Base-by-base conservation (phyloP, 345 rosid genomes). In the Kernera saxatilis region DNA sequence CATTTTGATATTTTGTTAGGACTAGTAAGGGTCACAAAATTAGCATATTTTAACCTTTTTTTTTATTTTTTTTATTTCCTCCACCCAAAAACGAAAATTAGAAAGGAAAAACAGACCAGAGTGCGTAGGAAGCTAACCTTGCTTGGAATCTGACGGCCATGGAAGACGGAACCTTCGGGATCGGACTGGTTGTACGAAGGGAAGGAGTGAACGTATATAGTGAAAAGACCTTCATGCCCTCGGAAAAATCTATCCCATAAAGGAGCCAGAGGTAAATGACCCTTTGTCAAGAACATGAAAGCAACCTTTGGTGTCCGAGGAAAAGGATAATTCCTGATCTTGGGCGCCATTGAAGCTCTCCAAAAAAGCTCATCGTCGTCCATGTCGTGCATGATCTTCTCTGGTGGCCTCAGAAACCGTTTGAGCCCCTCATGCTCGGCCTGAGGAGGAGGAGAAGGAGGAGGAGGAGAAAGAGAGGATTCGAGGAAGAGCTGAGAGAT, bases 161-260 rank as follows among this genome's bases (percentile, higher is more conserved):
- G 43, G 55, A 89, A 92, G 27, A 86, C 85, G 10, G 90, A 83
- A 26, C 49, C 76, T 40, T 79, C 67, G 2, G 85, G 85, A 44
- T 85, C 75, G 2, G 83, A 36, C 50, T 73, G 72, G 43, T 87
- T 81, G 54, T 75, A 84, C 17, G 82, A 70, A 26, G 89, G 95
- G 75, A 75, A 71, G 0, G 93, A 84, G 51, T 92, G 98, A 39
- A 88, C 81, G 22, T 90, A 92, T 18, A 92, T 82, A 5, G 72
- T 86, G 62, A 86, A 92, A 23, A 83, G 53, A 25, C 80, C 91
- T 67, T 83, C 69, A 56, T 90, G 77, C 0, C 98, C 95, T 51
- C 75, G 57, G 76, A 92, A 92, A 77, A 92, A 92, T 48, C 67
- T 82, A 54, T 90, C 96, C 98, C 98, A 92, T 54, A 92, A 35